A percentile compares a stretch with the other conserved stretches of the same genome.
These are phyloP conservation scores for Musa balbisiana DNA, from an alignment of 202 grass and related monocot species.

Conservation along the genomic window DNA sequence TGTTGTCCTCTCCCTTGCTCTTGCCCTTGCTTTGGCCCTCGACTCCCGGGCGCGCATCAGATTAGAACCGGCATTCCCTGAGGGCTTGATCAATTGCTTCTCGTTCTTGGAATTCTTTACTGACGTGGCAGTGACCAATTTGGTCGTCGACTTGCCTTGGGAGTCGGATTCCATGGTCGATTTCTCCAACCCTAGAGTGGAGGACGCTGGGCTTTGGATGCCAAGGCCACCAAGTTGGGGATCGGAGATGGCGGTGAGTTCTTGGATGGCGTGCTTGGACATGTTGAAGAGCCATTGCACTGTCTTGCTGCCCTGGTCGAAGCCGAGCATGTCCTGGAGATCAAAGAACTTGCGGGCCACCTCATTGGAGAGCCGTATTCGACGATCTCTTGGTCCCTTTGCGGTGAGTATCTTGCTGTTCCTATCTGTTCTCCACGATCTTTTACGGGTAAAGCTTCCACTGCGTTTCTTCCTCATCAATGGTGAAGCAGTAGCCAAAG, in stretches of 20 bases:
- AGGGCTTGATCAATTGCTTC: conserved; percentile 32
- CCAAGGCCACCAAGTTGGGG: too few relatives aligned
- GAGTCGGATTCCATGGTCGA: conserved; percentile 17
- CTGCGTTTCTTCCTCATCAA: neutral
- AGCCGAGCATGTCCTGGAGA: conserved; percentile 85
- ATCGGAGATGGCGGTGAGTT: conserved; percentile 34
- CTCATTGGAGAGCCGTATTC: conserved; percentile 83
- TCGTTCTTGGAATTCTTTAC: conserved; percentile 21
- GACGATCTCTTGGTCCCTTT: conserved; percentile 61
- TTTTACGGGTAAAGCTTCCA: neutral
- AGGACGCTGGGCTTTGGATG: too few relatives aligned
- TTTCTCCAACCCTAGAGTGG: too few relatives aligned
- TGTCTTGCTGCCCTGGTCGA: conserved; percentile 97
- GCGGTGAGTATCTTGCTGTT: conserved; percentile 96
- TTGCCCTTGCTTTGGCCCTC: conserved; percentile 69
- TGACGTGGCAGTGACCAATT: conserved; percentile 3
- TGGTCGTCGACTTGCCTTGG: conserved; percentile 25
- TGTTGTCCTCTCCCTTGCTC: conserved; percentile 75
- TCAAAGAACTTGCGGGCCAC: conserved; percentile 88
- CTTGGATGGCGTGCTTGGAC: conserved; percentile 64
- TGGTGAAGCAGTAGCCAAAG: too few relatives aligned
- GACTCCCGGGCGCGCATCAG: conserved; percentile 53
- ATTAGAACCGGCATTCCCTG: conserved; percentile 25
- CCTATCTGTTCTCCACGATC: conserved; percentile 56
- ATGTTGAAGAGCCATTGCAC: conserved; percentile 86